phyloP scores from a whole-genome alignment of 2,329 filamentous ascomycete genomes.

The Cladorrhinum sp. region DNA sequence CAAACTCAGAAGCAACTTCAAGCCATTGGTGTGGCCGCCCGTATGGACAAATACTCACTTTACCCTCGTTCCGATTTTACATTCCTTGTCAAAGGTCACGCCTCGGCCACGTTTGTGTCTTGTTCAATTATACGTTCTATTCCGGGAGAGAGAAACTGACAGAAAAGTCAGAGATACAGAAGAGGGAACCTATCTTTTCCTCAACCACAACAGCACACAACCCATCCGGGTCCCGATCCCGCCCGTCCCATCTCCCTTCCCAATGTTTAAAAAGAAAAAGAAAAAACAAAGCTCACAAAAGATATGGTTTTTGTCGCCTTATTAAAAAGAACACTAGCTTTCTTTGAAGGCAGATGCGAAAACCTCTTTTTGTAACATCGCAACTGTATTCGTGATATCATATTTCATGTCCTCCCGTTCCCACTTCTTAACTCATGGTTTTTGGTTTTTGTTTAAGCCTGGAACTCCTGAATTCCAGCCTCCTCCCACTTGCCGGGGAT shows the following conservation, averaged over 20 bases:
- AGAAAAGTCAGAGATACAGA: background rate
- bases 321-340: background rate
- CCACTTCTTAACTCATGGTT: background rate
- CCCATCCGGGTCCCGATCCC: background rate
- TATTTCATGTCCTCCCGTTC: background rate
- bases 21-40: too few species aligned
- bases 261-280: background rate
- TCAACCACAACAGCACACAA: background rate
- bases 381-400: constrained; percentile 4
- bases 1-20: too few species aligned
- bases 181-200: background rate
- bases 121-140: background rate
- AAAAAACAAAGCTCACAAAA: background rate
- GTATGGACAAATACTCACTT: too few species aligned
- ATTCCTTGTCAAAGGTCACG: background rate
- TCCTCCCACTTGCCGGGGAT: constrained; percentile 62
- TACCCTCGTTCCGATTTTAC: too few species aligned
- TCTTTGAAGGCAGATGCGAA: background rate
- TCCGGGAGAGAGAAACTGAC: background rate
- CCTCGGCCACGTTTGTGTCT: background rate
- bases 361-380: constrained; percentile 1
- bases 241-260: background rate
- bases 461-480: constrained; percentile 61
- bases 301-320: background rate
- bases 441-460: constrained; percentile 40